phyloP scores from a whole-genome alignment of 192 early-diverging fungal species.

The Gigaspora rosea region DNA sequence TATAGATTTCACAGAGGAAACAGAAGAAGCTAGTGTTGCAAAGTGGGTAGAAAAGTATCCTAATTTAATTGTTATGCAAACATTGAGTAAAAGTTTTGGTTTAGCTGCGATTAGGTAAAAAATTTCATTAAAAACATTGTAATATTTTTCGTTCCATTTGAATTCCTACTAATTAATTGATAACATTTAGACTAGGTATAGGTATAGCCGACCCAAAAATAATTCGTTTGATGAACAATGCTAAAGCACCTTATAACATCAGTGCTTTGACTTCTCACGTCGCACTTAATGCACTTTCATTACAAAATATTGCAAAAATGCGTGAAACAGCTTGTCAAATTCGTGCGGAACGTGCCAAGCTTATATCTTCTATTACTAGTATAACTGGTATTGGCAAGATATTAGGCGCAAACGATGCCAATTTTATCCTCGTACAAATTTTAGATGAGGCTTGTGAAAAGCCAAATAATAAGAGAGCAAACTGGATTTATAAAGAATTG shows the following conservation, averaged over 20 bases:
- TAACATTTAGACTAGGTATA: slow-evolving; percentile 71
- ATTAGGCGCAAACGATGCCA: slow-evolving; percentile 88
- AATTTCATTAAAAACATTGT: not conserved
- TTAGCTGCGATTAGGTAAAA: slow-evolving; percentile 90
- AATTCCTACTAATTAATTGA: not conserved
- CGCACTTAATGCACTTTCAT: slow-evolving; percentile 77
- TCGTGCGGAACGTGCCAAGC: slow-evolving; percentile 60
- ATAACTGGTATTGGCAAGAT: slow-evolving; percentile 73
- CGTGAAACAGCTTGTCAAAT: slow-evolving; percentile 59
- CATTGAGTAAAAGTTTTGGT: slow-evolving; percentile 98
- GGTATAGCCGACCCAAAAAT: slow-evolving; percentile 78
- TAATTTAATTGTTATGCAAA: slow-evolving; percentile 96
- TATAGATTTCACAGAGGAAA: slow-evolving; percentile 85
- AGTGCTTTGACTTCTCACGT: slow-evolving; percentile 81
- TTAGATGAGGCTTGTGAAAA: slow-evolving; percentile 60
- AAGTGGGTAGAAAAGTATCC: slow-evolving; percentile 82
- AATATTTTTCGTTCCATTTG: not conserved
- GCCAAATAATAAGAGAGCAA: slow-evolving; percentile 73
- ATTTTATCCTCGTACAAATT: slow-evolving; percentile 92
- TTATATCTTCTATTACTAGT: slow-evolving; percentile 64
- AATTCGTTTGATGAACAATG: slow-evolving; percentile 90
- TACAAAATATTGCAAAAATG: slow-evolving; percentile 71
- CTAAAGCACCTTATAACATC: slow-evolving; percentile 99
- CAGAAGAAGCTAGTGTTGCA: slow-evolving; percentile 68
- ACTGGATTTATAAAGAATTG: slow-evolving; percentile 76